Conservation (phyloP, 2,329 filamentous ascomycete species). For the Clonostachys solani region DNA sequence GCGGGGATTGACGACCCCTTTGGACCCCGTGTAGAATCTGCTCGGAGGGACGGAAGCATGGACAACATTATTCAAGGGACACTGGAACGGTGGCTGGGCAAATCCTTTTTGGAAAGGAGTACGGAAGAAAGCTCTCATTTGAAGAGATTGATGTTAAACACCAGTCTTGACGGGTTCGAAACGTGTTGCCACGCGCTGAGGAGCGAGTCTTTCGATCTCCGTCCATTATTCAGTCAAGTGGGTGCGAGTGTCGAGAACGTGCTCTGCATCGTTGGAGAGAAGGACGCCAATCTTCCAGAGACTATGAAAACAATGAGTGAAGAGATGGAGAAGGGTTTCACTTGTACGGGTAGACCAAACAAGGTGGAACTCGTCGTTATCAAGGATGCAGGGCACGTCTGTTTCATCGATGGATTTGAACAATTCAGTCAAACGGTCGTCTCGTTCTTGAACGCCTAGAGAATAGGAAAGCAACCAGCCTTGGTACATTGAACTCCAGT, state of each 20-base stretch:
- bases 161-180: constrained; percentile 32
- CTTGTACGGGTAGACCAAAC: constrained; percentile 11
- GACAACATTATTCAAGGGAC: constrained; percentile 20
- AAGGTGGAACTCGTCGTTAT: constrained; percentile 25
- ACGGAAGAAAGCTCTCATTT: constrained; percentile 26
- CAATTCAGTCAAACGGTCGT: constrained; percentile 19
- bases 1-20: constrained; percentile 28
- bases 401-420: constrained; percentile 28
- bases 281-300: constrained; percentile 31
- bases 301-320: constrained; percentile 30
- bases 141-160: constrained; percentile 25
- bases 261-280: constrained; percentile 32
- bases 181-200: constrained; percentile 33
- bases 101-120: constrained; percentile 25
- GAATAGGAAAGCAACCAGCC: too few species aligned
- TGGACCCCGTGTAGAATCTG: constrained; percentile 22
- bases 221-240: constrained; percentile 22
- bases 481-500: too few species aligned
- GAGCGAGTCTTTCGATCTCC: constrained; percentile 29
- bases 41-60: constrained; percentile 22
- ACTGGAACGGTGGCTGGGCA: constrained; percentile 34
- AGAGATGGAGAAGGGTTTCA: constrained; percentile 24
- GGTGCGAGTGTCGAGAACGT: constrained; percentile 26
- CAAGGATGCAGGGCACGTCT: constrained; percentile 28
- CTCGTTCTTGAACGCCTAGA: constrained; percentile 2